Conservation (phyloP, 352 stramenopile genomes). For the Aphanomyces invadans region DNA sequence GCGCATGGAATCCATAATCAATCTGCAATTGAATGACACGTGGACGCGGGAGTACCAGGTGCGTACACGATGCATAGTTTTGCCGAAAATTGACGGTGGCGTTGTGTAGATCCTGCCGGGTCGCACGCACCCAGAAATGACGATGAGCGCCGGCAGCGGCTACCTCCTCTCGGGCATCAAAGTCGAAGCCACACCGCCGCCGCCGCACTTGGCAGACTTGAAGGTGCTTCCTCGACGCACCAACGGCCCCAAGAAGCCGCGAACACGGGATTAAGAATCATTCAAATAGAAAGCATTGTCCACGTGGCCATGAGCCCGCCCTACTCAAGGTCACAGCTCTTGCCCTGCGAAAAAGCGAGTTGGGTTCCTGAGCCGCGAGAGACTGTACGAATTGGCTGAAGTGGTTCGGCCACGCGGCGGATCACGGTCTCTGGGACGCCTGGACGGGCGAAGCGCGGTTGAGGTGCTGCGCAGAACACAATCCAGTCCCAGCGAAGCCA, state of each 20-base stretch:
- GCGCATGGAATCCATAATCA: conserved; percentile 86
- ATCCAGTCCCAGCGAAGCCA: no score
- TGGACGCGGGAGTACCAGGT: conserved; percentile 95
- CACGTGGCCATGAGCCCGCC: no score
- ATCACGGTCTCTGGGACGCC: no score
- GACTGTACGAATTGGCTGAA: no score
- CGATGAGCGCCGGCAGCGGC: conserved; percentile 93
- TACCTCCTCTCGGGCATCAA: conserved; percentile 94
- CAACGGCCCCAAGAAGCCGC: conserved; percentile 12
- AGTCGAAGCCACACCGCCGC: conserved; percentile 34
- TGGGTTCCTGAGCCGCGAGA: no score
- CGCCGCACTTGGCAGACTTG: background rate
- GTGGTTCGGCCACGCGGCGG: no score
- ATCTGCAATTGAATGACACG: conserved; percentile 91
- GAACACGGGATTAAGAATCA: conserved; percentile 4
- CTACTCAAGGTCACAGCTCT: no score
- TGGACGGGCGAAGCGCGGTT: no score
- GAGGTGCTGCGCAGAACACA: no score
- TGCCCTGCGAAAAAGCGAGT: no score
- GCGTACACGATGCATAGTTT: background rate
- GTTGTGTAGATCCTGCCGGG: conserved; percentile 56
- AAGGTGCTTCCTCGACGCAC: conserved; percentile 16
- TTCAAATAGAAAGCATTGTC: conserved; percentile 1
- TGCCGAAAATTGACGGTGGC: background rate
- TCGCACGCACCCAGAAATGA: conserved; percentile 94